Conservation (phyloP, 768 basidiomycete species). For the Suillus luteus region DNA sequence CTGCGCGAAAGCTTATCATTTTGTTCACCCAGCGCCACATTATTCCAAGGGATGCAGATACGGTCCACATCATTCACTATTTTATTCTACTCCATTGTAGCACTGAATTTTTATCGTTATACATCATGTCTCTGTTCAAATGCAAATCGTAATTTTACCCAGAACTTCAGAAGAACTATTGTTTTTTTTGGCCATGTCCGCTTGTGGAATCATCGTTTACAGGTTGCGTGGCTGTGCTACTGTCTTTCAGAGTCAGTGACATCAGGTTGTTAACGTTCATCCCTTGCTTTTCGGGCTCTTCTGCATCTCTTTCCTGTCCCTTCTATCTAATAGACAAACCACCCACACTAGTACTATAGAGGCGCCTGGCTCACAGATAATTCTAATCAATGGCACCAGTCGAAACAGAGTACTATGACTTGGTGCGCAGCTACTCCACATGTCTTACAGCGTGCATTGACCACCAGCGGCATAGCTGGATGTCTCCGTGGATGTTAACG, state of each 20-base stretch:
- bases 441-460: constrained; percentile 1
- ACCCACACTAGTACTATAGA: constrained; percentile 13
- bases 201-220: neutral
- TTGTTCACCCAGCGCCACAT: constrained; percentile 2
- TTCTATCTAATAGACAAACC: constrained; percentile 5
- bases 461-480: constrained; percentile 51
- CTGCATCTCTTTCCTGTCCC: constrained; percentile 13
- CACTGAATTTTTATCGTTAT: constrained; percentile 15
- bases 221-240: constrained; percentile 7
- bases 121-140: constrained; percentile 5
- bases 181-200: neutral
- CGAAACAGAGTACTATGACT: constrained; percentile 87
- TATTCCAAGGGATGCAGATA: constrained; percentile 1
- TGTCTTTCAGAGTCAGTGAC: neutral
- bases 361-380: constrained; percentile 5
- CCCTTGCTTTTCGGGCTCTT: constrained; percentile 11
- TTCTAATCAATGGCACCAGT: constrained; percentile 69
- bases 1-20: constrained; percentile 1
- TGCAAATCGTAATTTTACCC: neutral
- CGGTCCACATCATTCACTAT: constrained; percentile 14
- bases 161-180: neutral
- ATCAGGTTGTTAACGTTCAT: constrained; percentile 6
- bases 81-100: constrained; percentile 33
- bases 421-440: constrained; percentile 48
- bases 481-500: constrained; percentile 71